Percentiles rank a stretch among this genome's conserved stretches.
Conservation (phyloP, 1,284 basidiomycete species). For the Naganishia liquefaciens region DNA sequence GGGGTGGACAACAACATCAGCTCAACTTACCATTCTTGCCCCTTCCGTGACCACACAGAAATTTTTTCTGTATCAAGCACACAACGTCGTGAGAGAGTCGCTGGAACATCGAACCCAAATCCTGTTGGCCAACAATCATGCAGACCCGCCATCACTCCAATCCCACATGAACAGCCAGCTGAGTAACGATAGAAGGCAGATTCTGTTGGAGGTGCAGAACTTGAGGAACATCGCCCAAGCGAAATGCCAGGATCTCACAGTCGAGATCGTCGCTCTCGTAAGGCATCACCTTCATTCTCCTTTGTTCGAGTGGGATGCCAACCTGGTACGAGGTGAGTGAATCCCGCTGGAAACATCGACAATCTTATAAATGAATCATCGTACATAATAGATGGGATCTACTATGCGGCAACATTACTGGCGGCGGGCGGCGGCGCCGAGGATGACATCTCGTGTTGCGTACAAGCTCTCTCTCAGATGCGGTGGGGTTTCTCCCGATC, state of each 20-base stretch:
- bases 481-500: conserved; percentile 75
- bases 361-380: not conserved
- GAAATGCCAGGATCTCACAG: conserved; percentile 56
- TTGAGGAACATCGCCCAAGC: conserved; percentile 61
- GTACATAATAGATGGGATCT: conserved; percentile 53
- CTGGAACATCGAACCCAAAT: conserved; percentile 44
- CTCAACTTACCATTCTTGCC: not conserved
- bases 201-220: conserved; percentile 42
- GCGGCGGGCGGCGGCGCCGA: conserved; percentile 62
- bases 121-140: not conserved
- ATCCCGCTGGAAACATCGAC: not conserved
- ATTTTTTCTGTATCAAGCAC: conserved; percentile 51
- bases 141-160: conserved; percentile 1
- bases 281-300: conserved; percentile 49
- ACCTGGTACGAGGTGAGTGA: conserved; percentile 69
- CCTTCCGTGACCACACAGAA: conserved; percentile 37
- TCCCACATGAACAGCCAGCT: not conserved
- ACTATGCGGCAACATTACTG: conserved; percentile 72
- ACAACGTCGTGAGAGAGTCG: conserved; percentile 48
- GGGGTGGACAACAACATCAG: not conserved
- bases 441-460: conserved; percentile 69
- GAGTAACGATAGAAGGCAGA: conserved; percentile 18
- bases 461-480: conserved; percentile 72
- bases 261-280: conserved; percentile 62
- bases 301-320: conserved; percentile 78